Evolutionary conservation across 306 rosid genomes (phyloP), one percentile per base, ranked within the genome.

Genomic region (Geum urbanum): DNA sequence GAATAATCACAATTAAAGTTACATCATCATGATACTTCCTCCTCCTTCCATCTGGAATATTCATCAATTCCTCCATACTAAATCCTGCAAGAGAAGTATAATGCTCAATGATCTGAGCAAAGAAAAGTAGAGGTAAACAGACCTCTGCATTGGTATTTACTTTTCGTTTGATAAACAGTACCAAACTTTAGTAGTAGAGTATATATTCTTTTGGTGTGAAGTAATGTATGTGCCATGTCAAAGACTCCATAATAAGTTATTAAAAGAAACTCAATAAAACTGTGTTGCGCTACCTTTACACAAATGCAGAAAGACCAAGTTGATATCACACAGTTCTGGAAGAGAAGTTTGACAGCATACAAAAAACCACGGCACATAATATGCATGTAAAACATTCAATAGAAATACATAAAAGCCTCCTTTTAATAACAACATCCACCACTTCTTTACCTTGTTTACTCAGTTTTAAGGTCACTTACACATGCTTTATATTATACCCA

Each of bases 11-110:
- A 37, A 91, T 94, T 55, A 94, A 91, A 12, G 99, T 94, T 14
- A 94, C 96, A 62, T 94, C 99, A 51, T 94, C 99, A 63, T 94
- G 99, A 84, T 94, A 94, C 77, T 91, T 94, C 74, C 99, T 87
- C 80, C 99, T 79, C 81, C 95, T 85, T 37, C 99, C 99, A 0
- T 88, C 95, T 16, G 97, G 99, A 79, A 91, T 53, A 60, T 84
- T 88, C 91, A 91, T 89, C 67, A 94, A 73, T 75, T 94, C 97
- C 87, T 94, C 96, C 88, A 76, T 83, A 80, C 89, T 91, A 64
- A 94, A 86, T 74, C 99, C 99, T 94, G 87, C 56, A 57, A 68
- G 35, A n/a, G 22, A n/a, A 53, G 5, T 39, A 67, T 12, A 52
- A 35, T 59, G 58, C 51, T 77, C 9, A 66, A 63, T 32, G 37